Conservation (phyloP, 169 alveolate genomes). For the Eimeria necatrix region DNA sequence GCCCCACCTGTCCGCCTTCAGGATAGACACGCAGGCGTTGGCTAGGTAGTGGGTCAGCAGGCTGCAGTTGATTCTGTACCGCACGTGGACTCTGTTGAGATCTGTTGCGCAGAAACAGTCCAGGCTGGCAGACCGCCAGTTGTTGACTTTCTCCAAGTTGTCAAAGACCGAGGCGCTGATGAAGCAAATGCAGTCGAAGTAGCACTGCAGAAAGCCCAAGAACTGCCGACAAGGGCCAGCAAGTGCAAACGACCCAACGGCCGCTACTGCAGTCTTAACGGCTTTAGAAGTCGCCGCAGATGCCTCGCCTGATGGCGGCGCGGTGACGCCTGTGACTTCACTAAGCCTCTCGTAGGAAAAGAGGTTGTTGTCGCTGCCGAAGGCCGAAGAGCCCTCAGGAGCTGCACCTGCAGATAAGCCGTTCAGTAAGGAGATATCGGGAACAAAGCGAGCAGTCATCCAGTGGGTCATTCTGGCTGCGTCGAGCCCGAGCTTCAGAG, state of each 20-base stretch:
- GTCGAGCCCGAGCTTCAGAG: constrained; percentile 91
- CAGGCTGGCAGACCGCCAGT: constrained; percentile 72
- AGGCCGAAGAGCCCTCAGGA: background rate
- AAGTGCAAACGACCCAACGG: background rate
- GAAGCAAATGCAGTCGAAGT: constrained; percentile 58
- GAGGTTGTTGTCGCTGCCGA: background rate
- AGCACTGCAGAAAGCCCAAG: constrained; percentile 70
- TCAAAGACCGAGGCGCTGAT: constrained; percentile 65
- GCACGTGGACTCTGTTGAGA: constrained; percentile 21
- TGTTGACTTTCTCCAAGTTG: constrained; percentile 44
- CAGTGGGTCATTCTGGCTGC: constrained; percentile 90
- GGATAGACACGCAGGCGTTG: constrained; percentile 66
- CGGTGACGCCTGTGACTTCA: background rate
- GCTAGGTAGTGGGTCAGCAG: constrained; percentile 69
- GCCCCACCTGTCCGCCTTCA: constrained; percentile 61
- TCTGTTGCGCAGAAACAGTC: constrained; percentile 77
- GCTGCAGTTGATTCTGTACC: constrained; percentile 67
- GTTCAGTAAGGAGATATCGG: background rate
- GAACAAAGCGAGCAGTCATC: constrained; percentile 81
- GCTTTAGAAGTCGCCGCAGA: background rate
- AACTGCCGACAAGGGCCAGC: background rate
- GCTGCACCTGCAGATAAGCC: background rate
- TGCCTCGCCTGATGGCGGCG: background rate
- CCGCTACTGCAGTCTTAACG: background rate
- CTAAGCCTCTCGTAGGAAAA: background rate